These are phyloP conservation scores for Solanum sejunctum DNA, from an alignment of 257 asterid genomes.

Conservation along the genomic window DNA sequence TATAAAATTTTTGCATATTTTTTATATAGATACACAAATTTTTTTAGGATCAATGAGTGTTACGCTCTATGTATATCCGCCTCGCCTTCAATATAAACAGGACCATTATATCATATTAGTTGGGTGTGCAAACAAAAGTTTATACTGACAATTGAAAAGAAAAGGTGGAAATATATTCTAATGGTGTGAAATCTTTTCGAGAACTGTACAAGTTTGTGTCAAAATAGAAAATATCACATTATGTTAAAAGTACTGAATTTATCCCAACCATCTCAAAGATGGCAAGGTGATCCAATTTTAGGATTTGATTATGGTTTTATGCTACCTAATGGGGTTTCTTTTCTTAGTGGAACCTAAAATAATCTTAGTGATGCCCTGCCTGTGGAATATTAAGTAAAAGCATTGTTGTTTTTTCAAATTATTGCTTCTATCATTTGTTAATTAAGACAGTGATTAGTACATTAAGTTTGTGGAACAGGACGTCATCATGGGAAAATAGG, in stretches of 20 bases:
- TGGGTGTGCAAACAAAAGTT: neutral
- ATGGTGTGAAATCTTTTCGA: neutral
- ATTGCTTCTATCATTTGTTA: neutral
- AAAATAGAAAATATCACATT: neutral
- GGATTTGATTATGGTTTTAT: neutral
- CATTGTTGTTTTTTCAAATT: neutral
- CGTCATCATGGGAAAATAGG: neutral
- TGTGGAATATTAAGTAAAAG: neutral
- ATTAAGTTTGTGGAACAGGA: neutral
- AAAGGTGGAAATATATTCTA: neutral
- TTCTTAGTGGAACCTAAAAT: slow-evolving; percentile 1
- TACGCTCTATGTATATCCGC: no score
- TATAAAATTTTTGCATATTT: no score
- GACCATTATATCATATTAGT: neutral
- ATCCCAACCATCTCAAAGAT: neutral
- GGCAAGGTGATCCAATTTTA: neutral
- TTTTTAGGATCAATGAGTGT: no score
- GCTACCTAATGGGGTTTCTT: slow-evolving; percentile 1
- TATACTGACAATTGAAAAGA: neutral
- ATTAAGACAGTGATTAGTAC: neutral
- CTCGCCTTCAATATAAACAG: neutral
- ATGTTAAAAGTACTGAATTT: neutral
- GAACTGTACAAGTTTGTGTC: neutral
- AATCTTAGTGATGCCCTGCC: neutral
- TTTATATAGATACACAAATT: no score